A percentile compares a stretch with the other conserved stretches of the same genome.
Conservation (phyloP, 2,329 filamentous ascomycete species). For the Diaporthe nobilis region DNA sequence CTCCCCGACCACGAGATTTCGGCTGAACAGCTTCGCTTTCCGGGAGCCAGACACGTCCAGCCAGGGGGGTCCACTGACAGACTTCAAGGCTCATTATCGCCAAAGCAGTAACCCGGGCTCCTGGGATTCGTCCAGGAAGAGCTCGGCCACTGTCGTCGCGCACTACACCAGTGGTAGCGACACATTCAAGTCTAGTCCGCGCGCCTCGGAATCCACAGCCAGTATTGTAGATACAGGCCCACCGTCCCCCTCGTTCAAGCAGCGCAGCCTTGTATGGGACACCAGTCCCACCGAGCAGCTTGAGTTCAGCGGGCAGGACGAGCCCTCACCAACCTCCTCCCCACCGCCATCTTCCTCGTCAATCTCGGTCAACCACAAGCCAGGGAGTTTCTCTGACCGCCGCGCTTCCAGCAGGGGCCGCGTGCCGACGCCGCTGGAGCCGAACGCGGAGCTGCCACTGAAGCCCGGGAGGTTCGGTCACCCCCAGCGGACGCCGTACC, state of each 20-base stretch:
- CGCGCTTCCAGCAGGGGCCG: conserved; percentile 24
- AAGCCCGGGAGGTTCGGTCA: not conserved
- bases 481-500: conserved; percentile 35
- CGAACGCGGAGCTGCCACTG: not conserved
- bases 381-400: conserved; percentile 35
- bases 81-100: not conserved
- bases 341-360: not conserved
- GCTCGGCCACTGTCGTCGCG: conserved; percentile 27
- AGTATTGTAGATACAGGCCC: not conserved
- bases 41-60: not conserved
- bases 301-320: not conserved
- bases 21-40: conserved; percentile 7
- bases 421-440: conserved; percentile 26
- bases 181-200: conserved; percentile 22
- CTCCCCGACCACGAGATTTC: not conserved
- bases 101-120: not conserved
- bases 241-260: not conserved
- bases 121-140: conserved; percentile 16
- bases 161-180: conserved; percentile 29
- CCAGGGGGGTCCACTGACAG: not conserved
- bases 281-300: conserved; percentile 1
- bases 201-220: not conserved
- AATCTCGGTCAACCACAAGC: not conserved
- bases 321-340: conserved; percentile 14
- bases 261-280: conserved; percentile 28